A percentile compares a stretch with the other conserved stretches of the same genome.
phyloP scores from a whole-genome alignment of 495 filamentous ascomycete species.

The Physcia stellaris region DNA sequence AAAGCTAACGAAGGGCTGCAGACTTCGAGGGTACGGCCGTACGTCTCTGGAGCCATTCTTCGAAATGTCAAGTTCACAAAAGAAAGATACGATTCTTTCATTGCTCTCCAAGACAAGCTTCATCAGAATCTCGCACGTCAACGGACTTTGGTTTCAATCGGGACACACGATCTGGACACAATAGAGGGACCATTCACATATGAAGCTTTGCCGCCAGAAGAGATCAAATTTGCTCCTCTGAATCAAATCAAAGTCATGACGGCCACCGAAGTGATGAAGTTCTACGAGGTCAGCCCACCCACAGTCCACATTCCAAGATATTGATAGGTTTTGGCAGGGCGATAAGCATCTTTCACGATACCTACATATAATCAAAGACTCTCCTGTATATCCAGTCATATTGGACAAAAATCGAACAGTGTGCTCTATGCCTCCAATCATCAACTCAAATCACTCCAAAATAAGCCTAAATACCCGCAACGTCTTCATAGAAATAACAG shows the following conservation, averaged over 20 bases:
- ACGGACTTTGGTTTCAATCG: conserved; percentile 86
- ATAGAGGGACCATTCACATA: conserved; percentile 93
- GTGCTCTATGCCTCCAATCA: conserved; percentile 91
- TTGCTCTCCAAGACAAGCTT: conserved; percentile 91
- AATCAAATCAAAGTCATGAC: conserved; percentile 85
- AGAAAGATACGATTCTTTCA: conserved; percentile 91
- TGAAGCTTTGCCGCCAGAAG: conserved; percentile 78
- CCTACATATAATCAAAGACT: conserved; percentile 86
- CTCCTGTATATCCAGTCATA: conserved; percentile 92
- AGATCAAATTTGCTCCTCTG: conserved; percentile 81
- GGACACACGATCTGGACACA: conserved; percentile 92
- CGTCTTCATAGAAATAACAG: conserved; percentile 93
- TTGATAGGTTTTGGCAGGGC: conserved; percentile 32
- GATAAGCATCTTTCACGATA: conserved; percentile 71
- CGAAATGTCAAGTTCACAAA: conserved; percentile 84
- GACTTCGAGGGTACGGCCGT: conserved; percentile 69
- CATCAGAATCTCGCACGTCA: conserved; percentile 92
- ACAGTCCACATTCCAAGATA: background rate
- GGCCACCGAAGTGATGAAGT: conserved; percentile 78
- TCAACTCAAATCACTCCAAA: conserved; percentile 94
- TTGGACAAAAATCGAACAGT: conserved; percentile 77
- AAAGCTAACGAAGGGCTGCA: conserved; percentile 19
- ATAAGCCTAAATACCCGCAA: conserved; percentile 82
- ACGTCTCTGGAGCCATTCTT: conserved; percentile 75
- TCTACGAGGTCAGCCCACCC: conserved; percentile 55